Conservation (phyloP, 257 asterid genomes). For the Solanum habrochaites region DNA sequence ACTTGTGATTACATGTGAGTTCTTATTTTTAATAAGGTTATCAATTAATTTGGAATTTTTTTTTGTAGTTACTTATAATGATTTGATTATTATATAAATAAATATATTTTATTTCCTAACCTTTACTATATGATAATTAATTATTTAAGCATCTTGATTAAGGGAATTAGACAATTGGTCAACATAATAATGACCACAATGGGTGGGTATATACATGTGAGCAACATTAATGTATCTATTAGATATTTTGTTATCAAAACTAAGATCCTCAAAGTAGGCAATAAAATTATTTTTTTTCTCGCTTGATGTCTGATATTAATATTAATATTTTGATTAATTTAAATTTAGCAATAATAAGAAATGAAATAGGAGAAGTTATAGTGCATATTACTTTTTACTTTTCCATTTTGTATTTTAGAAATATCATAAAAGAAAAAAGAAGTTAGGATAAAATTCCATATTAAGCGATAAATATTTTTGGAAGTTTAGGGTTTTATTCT, state of each 20-base stretch:
- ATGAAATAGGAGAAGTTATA: accelerated
- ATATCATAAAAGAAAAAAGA: no score
- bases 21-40: background rate
- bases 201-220: background rate
- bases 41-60: background rate
- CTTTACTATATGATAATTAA: background rate
- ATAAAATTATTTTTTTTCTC: no score
- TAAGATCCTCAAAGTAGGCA: background rate
- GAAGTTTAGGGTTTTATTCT: background rate
- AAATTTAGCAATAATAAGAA: no score
- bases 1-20: background rate
- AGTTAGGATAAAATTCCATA: background rate
- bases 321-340: no score
- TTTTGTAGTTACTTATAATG: background rate
- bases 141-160: background rate
- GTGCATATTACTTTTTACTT: no score
- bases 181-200: background rate
- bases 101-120: background rate
- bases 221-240: background rate
- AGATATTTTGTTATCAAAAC: background rate
- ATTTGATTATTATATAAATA: background rate
- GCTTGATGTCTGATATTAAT: no score
- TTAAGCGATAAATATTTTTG: no score
- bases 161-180: background rate
- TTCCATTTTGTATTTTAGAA: no score